Evolutionary conservation across 2,329 filamentous ascomycete genomes (phyloP), one percentile per base, ranked within the genome.

Genomic region (Fusarium compactum): DNA sequence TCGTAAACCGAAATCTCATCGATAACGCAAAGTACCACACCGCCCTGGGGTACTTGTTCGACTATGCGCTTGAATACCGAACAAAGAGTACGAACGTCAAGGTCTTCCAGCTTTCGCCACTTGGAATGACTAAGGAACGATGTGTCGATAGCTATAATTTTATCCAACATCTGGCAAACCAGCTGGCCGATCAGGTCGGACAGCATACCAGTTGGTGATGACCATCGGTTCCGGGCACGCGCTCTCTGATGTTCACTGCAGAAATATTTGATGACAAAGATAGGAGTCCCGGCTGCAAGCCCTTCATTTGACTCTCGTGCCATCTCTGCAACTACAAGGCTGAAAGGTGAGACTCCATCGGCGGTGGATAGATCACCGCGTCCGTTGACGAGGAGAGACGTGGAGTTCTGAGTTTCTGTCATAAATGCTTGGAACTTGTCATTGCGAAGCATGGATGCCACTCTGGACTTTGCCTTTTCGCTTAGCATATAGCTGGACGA

Each of bases 261-360:
- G 18, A 38, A 38, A 0, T n/a, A 38, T 3, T n/a, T 38, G 34
- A 38, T 6, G 18, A 38, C 9, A n/a, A 38, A 38, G 5, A 11
- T n/a, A 6, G 34, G 16, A 6, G 9, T 4, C 18, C 34, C 18
- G 11, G 9, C 9, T 11, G 34, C n/a, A n/a, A 38, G 9, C 1
- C 0, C 5, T 11, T 8, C 0, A 1, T 32, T 7, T 32, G 15
- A 15, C 1, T 5, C 16, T 10, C 2, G 32, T 11, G 34, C 16
- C 16, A 38, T 38, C 0, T 38, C 34, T 6, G 34, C 34, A 0
- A 38, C 34, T 11, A 11, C 9, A 4, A n/a, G 9, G 18, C 34
- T 38, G 34, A 38, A 38, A n/a, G 18, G 34, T 0, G 34, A 38
- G 18, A 11, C 2, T n/a, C 34, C 18, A 38, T 38, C 34, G 1